These are phyloP conservation scores for Candolleomyces eurysporus DNA, from an alignment of 768 basidiomycete genomes.

Conservation along the genomic window DNA sequence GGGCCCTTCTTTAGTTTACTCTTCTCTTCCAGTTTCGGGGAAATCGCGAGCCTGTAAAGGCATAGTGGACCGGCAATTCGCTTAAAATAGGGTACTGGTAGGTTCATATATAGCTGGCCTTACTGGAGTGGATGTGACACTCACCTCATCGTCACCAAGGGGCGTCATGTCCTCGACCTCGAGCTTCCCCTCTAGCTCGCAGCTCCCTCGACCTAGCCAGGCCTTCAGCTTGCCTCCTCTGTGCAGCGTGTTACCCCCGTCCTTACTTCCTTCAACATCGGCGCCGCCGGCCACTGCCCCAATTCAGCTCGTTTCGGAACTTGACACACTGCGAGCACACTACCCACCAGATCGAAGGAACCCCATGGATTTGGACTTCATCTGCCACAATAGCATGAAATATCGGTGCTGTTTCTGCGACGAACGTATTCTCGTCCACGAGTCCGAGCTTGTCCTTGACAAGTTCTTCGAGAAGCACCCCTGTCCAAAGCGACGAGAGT, in stretches of 20 bases:
- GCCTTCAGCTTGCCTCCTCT: neutral
- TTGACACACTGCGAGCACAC: neutral
- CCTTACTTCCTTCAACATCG: neutral
- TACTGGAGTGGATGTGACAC: neutral
- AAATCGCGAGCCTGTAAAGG: neutral
- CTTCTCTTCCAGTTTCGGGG: neutral
- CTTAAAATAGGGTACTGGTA: neutral
- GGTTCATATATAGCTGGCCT: neutral
- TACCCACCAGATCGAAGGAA: slow-evolving; percentile 1
- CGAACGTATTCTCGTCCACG: slow-evolving; percentile 1
- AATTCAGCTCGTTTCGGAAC: neutral
- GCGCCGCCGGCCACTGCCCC: neutral
- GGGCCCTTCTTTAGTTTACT: neutral
- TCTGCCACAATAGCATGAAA: slow-evolving; percentile 2
- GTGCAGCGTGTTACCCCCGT: neutral
- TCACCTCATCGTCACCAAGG: neutral
- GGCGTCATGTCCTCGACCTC: neutral
- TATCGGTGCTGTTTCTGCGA: neutral
- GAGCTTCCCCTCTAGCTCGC: neutral
- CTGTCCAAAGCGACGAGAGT: slow-evolving; percentile 1
- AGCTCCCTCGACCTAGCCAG: neutral
- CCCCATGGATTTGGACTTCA: slow-evolving; percentile 2
- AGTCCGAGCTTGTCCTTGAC: slow-evolving; percentile 1
- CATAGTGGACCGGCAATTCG: neutral
- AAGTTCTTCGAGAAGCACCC: slow-evolving; percentile 1